A percentile compares a stretch with the other conserved stretches of the same genome.
These are phyloP conservation scores for Cardamine resedifolia DNA, from an alignment of 345 rosid species.

Conservation along the genomic window DNA sequence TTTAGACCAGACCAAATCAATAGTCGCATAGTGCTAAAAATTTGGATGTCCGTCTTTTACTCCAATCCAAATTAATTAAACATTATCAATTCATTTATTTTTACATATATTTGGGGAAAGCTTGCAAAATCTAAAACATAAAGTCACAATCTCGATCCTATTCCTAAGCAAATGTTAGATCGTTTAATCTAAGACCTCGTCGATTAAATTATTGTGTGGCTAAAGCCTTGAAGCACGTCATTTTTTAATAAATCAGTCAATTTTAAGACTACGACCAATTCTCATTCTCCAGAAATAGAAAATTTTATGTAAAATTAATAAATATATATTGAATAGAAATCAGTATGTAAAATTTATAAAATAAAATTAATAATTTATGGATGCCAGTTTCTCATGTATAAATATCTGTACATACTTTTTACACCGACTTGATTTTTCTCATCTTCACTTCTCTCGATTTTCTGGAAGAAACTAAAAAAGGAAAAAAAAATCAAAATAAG, in stretches of 20 bases:
- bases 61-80: neutral
- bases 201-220: neutral
- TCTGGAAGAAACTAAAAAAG: conserved; percentile 18
- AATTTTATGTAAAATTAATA: no score
- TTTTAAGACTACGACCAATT: neutral
- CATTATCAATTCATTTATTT: neutral
- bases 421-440: conserved; percentile 2
- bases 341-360: no score
- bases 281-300: neutral
- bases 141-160: neutral
- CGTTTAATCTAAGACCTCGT: neutral
- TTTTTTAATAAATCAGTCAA: neutral
- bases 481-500: conserved; percentile 12
- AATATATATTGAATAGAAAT: neutral
- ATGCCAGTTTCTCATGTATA: neutral
- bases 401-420: conserved; percentile 6
- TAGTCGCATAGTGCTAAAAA: neutral
- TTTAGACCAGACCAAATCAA: no score
- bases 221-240: neutral
- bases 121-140: neutral
- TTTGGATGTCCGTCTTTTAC: neutral
- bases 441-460: neutral
- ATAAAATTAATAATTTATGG: neutral
- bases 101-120: no score
- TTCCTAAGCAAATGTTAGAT: neutral